Percentiles rank a stretch among this genome's conserved stretches.
phyloP scores from a whole-genome alignment of 2,329 filamentous ascomycete species.

The Corinectria fuckeliana region DNA sequence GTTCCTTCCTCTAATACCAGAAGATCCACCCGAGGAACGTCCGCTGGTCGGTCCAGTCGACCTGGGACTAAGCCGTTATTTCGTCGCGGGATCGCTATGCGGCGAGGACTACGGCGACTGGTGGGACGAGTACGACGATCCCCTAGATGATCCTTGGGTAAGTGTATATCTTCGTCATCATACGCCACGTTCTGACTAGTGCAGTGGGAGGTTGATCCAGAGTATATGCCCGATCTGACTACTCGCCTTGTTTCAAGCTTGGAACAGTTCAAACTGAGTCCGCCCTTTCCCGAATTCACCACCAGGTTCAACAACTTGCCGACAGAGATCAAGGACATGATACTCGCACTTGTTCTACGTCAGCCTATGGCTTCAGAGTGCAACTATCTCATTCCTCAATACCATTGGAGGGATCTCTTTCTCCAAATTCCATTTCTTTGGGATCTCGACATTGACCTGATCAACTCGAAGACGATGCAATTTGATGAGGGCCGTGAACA shows the following conservation, averaged over 20 bases:
- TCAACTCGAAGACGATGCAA: not conserved
- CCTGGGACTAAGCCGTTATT: not conserved
- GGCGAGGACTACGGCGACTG: no score
- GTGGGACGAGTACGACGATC: not conserved
- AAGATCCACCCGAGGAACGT: not conserved
- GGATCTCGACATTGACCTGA: conserved; percentile 13
- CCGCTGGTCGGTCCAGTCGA: no score
- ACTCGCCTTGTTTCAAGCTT: conserved; percentile 3
- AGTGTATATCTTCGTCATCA: no score
- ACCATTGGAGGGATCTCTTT: conserved; percentile 1
- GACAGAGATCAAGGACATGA: conserved; percentile 5
- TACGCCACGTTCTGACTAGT: not conserved
- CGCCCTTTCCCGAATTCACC: not conserved
- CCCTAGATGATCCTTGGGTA: no score
- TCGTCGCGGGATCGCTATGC: not conserved
- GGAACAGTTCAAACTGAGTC: not conserved
- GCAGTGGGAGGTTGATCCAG: conserved; percentile 9
- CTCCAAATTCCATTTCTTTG: conserved; percentile 16
- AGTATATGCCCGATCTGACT: conserved; percentile 2
- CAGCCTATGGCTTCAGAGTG: not conserved
- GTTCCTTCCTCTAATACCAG: conserved; percentile 3
- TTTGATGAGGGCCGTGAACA: no score
- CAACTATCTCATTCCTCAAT: conserved; percentile 5
- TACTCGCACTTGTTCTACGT: not conserved
- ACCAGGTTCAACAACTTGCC: not conserved